These are phyloP conservation scores for Neckera pumila DNA, from an alignment of 225 moss, liverwort and hornwort species.

Conservation along the genomic window DNA sequence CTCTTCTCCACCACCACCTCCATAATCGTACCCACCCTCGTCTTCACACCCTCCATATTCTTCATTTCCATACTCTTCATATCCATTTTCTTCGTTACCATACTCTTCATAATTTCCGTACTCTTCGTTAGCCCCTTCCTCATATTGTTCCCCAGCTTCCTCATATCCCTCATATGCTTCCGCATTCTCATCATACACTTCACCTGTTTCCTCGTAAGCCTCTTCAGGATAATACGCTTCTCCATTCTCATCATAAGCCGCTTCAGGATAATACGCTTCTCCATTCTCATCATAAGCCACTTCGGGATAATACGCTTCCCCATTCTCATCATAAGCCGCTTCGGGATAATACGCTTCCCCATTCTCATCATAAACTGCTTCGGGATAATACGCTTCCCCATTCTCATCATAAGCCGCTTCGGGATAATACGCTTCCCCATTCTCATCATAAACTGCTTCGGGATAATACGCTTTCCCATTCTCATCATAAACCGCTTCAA, in stretches of 20 bases:
- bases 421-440: neutral
- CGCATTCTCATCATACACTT: neutral
- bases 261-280: neutral
- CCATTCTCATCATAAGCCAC: neutral
- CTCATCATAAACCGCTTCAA: neutral
- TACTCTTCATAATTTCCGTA: neutral
- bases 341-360: neutral
- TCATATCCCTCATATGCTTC: neutral
- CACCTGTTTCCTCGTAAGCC: neutral
- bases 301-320: neutral
- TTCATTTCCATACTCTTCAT: neutral
- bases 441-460: neutral
- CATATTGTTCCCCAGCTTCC: neutral
- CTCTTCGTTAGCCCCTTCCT: neutral
- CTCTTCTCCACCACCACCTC: neutral
- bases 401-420: neutral
- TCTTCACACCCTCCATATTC: neutral
- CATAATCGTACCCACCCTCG: neutral
- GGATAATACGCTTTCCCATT: neutral
- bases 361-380: neutral
- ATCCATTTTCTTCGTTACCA: neutral
- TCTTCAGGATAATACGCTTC: neutral
- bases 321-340: neutral
- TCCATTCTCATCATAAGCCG: neutral
- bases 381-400: neutral